phyloP scores from a whole-genome alignment of 2,329 filamentous ascomycete species.

The Drechslerella stenobrocha region DNA sequence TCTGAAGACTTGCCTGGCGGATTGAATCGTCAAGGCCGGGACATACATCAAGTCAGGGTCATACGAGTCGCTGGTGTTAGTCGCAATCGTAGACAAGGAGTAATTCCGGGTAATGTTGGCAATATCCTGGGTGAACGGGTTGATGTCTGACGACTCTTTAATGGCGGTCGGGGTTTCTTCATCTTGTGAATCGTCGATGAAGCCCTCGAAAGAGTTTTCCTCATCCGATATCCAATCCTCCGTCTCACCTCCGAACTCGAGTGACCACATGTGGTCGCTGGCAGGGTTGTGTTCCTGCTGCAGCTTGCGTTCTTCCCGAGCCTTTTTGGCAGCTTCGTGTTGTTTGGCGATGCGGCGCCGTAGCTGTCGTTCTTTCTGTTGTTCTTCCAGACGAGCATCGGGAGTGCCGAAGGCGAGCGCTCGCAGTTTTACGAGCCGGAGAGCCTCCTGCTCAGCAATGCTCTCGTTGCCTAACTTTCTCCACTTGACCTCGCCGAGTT shows the following conservation, averaged over 20 bases:
- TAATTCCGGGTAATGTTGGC: constrained; percentile 32
- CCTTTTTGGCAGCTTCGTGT: constrained; percentile 52
- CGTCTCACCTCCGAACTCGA: constrained; percentile 52
- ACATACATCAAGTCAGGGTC: constrained; percentile 79
- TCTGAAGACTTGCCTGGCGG: constrained; percentile 81
- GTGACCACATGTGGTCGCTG: constrained; percentile 54
- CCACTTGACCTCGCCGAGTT: constrained; percentile 92
- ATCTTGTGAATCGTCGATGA: constrained; percentile 47
- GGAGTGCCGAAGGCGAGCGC: constrained; percentile 60
- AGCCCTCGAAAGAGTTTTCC: constrained; percentile 39
- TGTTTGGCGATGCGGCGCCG: constrained; percentile 48
- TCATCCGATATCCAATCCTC: constrained; percentile 46
- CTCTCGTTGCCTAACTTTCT: constrained; percentile 82
- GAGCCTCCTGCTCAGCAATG: constrained; percentile 79
- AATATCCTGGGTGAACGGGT: constrained; percentile 37
- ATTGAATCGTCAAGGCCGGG: constrained; percentile 83
- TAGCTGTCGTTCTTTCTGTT: constrained; percentile 63
- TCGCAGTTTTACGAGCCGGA: constrained; percentile 61
- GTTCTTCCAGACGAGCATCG: constrained; percentile 65
- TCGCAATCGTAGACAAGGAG: constrained; percentile 46
- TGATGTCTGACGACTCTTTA: constrained; percentile 38
- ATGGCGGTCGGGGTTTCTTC: constrained; percentile 46
- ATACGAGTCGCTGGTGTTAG: constrained; percentile 55
- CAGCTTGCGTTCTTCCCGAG: constrained; percentile 52
- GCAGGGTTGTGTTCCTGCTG: constrained; percentile 29